phyloP scores from a whole-genome alignment of 129 eudicot genomes.

The Lactuca sativa region DNA sequence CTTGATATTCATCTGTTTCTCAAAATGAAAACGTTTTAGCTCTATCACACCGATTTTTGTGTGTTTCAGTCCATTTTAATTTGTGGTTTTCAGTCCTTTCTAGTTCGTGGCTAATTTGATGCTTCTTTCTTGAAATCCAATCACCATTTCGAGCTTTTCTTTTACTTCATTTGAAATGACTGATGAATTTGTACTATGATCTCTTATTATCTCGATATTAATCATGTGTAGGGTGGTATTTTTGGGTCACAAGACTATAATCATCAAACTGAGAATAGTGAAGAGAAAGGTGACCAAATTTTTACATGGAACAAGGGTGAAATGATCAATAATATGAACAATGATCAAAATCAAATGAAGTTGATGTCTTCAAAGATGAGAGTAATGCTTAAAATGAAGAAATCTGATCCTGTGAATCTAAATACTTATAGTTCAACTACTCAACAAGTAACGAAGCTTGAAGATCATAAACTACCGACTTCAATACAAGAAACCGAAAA shows the following conservation, averaged over 20 bases:
- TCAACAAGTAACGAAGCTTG: constrained; percentile 3
- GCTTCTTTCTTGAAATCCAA: constrained; percentile 8
- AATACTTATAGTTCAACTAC: constrained; percentile 12
- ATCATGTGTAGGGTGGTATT: constrained; percentile 40
- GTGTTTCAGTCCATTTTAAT: not conserved
- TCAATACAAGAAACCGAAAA: constrained; percentile 43
- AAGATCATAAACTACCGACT: constrained; percentile 27
- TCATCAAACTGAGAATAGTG: constrained; percentile 32
- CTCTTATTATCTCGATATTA: constrained; percentile 25
- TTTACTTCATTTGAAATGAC: not conserved
- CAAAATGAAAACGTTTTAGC: not conserved
- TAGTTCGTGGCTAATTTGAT: not conserved
- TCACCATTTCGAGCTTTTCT: not conserved
- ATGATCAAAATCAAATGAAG: constrained; percentile 46
- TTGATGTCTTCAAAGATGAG: constrained; percentile 79
- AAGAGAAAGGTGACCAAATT: constrained; percentile 34
- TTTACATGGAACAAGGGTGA: constrained; percentile 52
- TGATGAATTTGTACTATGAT: not conserved
- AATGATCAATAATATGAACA: constrained; percentile 1
- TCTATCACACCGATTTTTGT: not conserved
- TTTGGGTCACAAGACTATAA: constrained; percentile 38
- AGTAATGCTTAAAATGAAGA: constrained; percentile 59
- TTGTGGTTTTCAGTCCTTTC: too few relatives aligned
- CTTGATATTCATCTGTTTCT: not conserved
- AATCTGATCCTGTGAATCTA: constrained; percentile 32